Conservation (phyloP, 352 stramenopile species). For the Phytophthora sojae region DNA sequence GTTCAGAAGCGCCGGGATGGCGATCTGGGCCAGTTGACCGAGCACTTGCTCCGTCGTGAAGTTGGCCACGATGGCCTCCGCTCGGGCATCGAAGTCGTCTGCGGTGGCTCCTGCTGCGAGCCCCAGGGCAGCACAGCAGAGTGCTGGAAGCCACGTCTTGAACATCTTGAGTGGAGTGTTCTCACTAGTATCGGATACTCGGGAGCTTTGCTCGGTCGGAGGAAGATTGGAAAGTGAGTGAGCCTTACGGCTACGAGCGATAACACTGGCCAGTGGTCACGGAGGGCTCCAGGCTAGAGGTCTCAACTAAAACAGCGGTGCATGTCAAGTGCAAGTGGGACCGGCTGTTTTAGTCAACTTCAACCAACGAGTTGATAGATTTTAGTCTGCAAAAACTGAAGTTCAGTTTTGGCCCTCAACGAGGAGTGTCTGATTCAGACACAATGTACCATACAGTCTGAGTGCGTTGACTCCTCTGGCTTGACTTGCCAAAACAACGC, state of each 20-base stretch:
- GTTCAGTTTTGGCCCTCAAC: neutral
- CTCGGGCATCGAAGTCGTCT: slow-evolving; percentile 13
- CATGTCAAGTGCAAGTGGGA: neutral
- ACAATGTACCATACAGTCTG: too few relatives aligned
- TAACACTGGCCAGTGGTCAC: neutral
- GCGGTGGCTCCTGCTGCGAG: neutral
- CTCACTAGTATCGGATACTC: too few relatives aligned
- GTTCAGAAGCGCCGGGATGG: slow-evolving; percentile 69
- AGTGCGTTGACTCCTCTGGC: too few relatives aligned
- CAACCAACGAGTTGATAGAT: neutral
- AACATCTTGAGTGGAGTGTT: neutral
- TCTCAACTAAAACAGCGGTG: neutral
- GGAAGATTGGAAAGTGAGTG: slow-evolving; percentile 7
- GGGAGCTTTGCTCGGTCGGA: neutral
- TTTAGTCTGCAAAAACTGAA: neutral
- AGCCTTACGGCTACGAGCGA: neutral
- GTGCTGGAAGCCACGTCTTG: slow-evolving; percentile 10
- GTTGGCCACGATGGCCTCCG: slow-evolving; percentile 13
- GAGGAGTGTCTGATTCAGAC: too few relatives aligned
- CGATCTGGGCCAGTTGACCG: slow-evolving; percentile 88
- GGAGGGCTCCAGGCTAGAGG: neutral
- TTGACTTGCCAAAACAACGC: too few relatives aligned
- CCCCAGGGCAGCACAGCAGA: slow-evolving; percentile 16
- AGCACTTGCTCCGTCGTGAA: slow-evolving; percentile 44
- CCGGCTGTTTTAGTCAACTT: neutral